These are phyloP conservation scores for Brassica rapa DNA, from an alignment of 345 rosid species.

Conservation along the genomic window DNA sequence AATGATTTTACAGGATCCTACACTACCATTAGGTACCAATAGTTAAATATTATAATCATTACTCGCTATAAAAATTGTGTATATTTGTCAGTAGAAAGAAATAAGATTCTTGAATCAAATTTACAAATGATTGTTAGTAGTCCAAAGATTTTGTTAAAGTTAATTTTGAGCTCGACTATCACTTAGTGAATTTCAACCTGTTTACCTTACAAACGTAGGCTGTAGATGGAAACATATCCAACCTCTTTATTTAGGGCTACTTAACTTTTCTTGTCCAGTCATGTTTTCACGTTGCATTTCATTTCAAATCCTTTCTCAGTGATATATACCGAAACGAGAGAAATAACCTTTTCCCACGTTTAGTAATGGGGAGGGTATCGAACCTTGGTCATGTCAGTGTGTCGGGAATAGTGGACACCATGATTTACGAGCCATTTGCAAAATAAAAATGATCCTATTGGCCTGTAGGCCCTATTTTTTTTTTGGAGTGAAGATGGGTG, in stretches of 20 bases:
- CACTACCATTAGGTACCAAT: neutral
- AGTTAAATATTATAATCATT: neutral
- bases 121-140: neutral
- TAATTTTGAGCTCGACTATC: neutral
- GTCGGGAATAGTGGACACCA: slow-evolving; percentile 36
- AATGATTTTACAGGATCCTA: slow-evolving; percentile 9
- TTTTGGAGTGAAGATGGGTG: neutral
- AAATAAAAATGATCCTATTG: slow-evolving; percentile 3
- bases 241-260: neutral
- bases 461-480: neutral
- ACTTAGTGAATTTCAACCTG: neutral
- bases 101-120: slow-evolving; percentile 7
- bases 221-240: neutral
- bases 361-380: slow-evolving; percentile 6
- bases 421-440: slow-evolving; percentile 26
- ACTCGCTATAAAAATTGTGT: neutral
- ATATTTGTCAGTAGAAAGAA: neutral
- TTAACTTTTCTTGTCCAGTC: neutral
- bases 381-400: slow-evolving; percentile 31
- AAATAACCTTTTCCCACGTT: neutral
- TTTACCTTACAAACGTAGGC: neutral
- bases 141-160: slow-evolving; percentile 2
- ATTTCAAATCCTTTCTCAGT: neutral
- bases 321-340: neutral
- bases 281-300: slow-evolving; percentile 15